Evolutionary conservation across 306 rosid species (phyloP).

Genomic region (Vicia villosa): DNA sequence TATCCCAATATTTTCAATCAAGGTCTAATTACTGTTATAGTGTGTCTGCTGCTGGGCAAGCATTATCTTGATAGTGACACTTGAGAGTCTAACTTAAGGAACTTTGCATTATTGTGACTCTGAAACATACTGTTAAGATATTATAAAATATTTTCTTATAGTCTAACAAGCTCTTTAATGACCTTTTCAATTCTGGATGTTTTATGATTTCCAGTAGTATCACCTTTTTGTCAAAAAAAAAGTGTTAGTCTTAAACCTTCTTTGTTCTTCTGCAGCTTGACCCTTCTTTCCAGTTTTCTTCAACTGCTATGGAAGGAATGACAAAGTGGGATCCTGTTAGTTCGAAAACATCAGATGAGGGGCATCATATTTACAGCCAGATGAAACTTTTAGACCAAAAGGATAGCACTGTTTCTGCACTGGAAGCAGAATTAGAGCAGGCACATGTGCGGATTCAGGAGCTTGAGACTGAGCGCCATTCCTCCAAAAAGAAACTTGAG

Average conservation of each 20-base stretch:
- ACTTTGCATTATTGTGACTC: not conserved
- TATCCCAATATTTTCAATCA: not conserved
- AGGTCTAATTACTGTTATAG: not conserved
- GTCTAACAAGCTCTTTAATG: not conserved
- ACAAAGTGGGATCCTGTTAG: slow-evolving; percentile 94
- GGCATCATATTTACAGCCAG: slow-evolving; percentile 54
- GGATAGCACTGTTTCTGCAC: slow-evolving; percentile 66
- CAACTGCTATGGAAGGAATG: slow-evolving; percentile 79
- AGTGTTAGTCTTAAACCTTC: slow-evolving; percentile 16
- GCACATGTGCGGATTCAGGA: slow-evolving; percentile 71
- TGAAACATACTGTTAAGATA: not conserved
- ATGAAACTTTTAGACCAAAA: slow-evolving; percentile 74
- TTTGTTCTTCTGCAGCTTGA: slow-evolving; percentile 46
- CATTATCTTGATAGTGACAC: not conserved
- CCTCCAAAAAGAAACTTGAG: slow-evolving; percentile 81
- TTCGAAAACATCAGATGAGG: slow-evolving; percentile 61
- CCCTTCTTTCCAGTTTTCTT: slow-evolving; percentile 61
- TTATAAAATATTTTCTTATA: not conserved
- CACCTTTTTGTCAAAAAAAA: too few species aligned
- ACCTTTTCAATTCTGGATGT: not conserved
- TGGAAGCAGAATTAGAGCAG: slow-evolving; percentile 82
- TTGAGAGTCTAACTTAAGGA: not conserved
- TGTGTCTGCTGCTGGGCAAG: not conserved
- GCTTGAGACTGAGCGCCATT: slow-evolving; percentile 77
- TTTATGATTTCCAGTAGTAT: not conserved